Evolutionary conservation across 352 stramenopile genomes (phyloP).

Genomic region (Globisporangium camurandrum): DNA sequence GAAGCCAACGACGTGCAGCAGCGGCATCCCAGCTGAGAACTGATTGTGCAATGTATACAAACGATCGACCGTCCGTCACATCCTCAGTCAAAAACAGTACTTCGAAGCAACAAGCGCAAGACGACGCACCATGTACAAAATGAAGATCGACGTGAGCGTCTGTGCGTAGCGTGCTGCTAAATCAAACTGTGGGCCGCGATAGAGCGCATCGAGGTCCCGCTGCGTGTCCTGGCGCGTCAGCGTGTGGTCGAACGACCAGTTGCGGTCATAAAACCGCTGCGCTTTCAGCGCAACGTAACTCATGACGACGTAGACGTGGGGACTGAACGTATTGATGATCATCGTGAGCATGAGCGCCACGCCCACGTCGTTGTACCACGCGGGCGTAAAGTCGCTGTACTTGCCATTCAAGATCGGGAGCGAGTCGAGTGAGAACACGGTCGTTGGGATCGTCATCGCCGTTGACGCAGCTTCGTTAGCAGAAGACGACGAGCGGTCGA

Average conservation of each 20-base stretch:
- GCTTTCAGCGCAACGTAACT: conserved; percentile 46
- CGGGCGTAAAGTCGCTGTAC: conserved; percentile 68
- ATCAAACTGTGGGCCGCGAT: conserved; percentile 74
- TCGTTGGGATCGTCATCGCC: neutral
- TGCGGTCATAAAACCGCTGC: conserved; percentile 47
- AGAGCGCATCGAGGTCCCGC: conserved; percentile 68
- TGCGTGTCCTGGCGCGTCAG: conserved; percentile 71
- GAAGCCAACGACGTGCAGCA: conserved; percentile 71
- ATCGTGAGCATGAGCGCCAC: conserved; percentile 79
- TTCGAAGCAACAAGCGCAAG: neutral
- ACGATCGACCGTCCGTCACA: neutral
- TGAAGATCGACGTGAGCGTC: conserved; percentile 76
- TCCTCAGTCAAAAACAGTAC: neutral
- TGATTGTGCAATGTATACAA: conserved; percentile 6
- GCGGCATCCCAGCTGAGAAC: conserved; percentile 77
- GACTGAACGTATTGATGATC: conserved; percentile 74
- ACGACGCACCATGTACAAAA: conserved; percentile 56
- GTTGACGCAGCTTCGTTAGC: too few species aligned
- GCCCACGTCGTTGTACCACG: conserved; percentile 76
- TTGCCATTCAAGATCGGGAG: conserved; percentile 58
- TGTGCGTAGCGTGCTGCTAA: conserved; percentile 63
- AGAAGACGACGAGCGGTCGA: too few species aligned
- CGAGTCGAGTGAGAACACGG: conserved; percentile 21
- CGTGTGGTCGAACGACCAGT: conserved; percentile 58
- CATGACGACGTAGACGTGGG: conserved; percentile 51